Evolutionary conservation across 2,329 filamentous ascomycete genomes (phyloP), one percentile per base, ranked within the genome.

Genomic region (Metarhizium brunneum): DNA sequence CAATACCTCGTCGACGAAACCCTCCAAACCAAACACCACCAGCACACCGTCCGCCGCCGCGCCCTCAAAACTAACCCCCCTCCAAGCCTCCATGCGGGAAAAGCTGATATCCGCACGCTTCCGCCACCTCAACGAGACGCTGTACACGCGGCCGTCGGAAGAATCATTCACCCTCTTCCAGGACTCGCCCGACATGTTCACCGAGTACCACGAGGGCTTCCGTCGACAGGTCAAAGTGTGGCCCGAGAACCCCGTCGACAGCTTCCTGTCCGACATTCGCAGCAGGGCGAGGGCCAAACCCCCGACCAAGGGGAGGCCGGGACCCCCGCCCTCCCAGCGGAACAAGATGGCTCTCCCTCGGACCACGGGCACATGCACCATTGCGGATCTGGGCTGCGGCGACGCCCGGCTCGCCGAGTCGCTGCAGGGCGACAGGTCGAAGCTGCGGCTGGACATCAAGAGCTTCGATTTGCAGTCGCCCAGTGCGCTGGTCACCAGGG

Each of bases 161-260:
- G 85, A 94, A 61, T 88, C 94, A n/a, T 84, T 94, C 63, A 75
- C 80, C 52, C 83, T 97, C 29, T 97, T 99, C 76, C 77, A 83
- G 53, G 78, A 87, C 38, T 90, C 89, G 52, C 94, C 94, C 0
- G 90, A 95, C 67, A 92, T 97, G 80, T 99, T 97, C 73, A 80
- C 84, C 62, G 92, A 97, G 73, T 99, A 99, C 72, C 94, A 99
- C 73, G 87, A 91, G 58, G 94, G 94, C 38, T 99, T 99, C 79
- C 87, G 92, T 1, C 88, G 92, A 54, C 94, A 99, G 74, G 94
- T 97, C 57, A 86, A 90, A 66, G 88, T 92, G 2, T 99, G 94
- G 94, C 94, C 94, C 7, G 89, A 92, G 67, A 99, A 99, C 72
- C 94, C 94, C 0, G 90, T 99, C 50, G 89, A 96, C 69, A 83